phyloP scores from a whole-genome alignment of 768 basidiomycete genomes.

The Naganishia vishniacii region DNA sequence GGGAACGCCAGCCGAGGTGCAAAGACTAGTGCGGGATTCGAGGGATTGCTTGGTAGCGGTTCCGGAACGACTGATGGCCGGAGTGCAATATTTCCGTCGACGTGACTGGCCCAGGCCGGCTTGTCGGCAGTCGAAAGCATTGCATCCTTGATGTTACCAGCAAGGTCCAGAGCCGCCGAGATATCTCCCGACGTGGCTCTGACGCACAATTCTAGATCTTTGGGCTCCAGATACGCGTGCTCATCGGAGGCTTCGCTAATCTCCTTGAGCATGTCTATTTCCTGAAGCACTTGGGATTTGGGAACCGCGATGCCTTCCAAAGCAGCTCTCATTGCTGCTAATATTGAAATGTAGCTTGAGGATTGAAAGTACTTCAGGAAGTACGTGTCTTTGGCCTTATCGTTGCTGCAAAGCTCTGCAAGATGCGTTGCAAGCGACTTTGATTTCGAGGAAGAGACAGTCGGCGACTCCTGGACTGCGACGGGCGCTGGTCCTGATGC shows the following conservation, averaged over 20 bases:
- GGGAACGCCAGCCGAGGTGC: neutral
- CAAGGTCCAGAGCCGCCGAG: slow-evolving; percentile 40
- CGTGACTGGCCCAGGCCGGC: slow-evolving; percentile 19
- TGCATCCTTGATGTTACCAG: slow-evolving; percentile 37
- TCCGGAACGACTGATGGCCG: slow-evolving; percentile 17
- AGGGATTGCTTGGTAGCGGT: neutral
- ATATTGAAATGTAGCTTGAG: slow-evolving; percentile 35
- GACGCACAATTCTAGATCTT: slow-evolving; percentile 39
- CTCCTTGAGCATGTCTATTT: slow-evolving; percentile 35
- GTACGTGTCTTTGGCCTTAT: slow-evolving; percentile 25
- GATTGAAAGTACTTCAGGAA: slow-evolving; percentile 41
- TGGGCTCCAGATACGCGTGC: neutral
- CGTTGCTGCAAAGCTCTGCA: slow-evolving; percentile 32
- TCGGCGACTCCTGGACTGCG: neutral
- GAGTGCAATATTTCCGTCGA: slow-evolving; percentile 34
- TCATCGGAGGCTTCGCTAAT: slow-evolving; percentile 34
- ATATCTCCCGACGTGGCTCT: slow-evolving; percentile 37
- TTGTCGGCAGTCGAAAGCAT: slow-evolving; percentile 7
- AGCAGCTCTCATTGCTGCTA: slow-evolving; percentile 38
- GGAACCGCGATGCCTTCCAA: slow-evolving; percentile 23
- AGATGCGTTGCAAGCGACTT: slow-evolving; percentile 39
- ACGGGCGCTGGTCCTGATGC: neutral
- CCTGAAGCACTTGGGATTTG: slow-evolving; percentile 5
- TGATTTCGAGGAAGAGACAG: slow-evolving; percentile 8
- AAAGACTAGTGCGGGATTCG: neutral